A percentile compares a stretch with the other conserved stretches of the same genome.
Conservation (phyloP, 495 filamentous ascomycete genomes). For the Pyronema domesticum region DNA sequence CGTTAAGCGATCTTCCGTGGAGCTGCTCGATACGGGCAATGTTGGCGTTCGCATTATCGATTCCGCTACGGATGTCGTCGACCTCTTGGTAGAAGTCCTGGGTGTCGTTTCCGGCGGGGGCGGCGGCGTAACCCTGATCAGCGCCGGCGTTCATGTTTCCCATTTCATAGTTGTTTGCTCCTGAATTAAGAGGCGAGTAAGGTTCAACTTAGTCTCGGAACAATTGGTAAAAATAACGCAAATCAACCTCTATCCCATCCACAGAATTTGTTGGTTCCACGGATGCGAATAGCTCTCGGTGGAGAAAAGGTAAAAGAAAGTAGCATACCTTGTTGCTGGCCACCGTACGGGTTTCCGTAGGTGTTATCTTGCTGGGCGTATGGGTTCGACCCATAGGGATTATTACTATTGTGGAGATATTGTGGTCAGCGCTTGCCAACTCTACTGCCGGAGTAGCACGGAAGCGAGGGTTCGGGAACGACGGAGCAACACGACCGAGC, state of each 20-base stretch:
- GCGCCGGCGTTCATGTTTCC: conserved; percentile 33
- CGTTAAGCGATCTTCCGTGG: conserved; percentile 41
- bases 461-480: neutral
- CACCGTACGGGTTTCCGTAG: conserved; percentile 13
- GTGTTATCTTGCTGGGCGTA: conserved; percentile 32
- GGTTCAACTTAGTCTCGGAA: conserved; percentile 22
- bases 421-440: neutral
- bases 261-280: neutral
- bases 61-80: conserved; percentile 60
- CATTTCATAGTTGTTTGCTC: conserved; percentile 29
- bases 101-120: conserved; percentile 31
- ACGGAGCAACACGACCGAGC: neutral
- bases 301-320: conserved; percentile 16
- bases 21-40: conserved; percentile 40
- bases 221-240: neutral
- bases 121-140: conserved; percentile 32
- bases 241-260: conserved; percentile 12
- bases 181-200: conserved; percentile 25
- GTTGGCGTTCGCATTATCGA: conserved; percentile 53
- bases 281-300: neutral
- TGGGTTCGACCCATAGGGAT: conserved; percentile 34
- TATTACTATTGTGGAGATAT: neutral
- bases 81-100: conserved; percentile 54
- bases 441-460: neutral
- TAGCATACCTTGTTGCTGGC: conserved; percentile 17